Percentiles rank a stretch among this genome's conserved stretches.
phyloP scores from a whole-genome alignment of 306 rosid species.

The Albizia julibrissin region DNA sequence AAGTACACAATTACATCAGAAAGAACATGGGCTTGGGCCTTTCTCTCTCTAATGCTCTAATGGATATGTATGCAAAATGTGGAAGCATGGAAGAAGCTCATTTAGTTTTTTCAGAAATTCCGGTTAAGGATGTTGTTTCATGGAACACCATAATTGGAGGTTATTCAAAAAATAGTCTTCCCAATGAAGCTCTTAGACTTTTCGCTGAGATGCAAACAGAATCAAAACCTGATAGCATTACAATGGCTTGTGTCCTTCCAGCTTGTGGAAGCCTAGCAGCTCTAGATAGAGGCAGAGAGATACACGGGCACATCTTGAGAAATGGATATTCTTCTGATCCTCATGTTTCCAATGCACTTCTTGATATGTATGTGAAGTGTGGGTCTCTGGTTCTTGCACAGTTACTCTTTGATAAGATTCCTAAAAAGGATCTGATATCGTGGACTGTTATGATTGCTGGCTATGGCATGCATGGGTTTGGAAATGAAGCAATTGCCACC shows the following conservation, averaged over 20 bases:
- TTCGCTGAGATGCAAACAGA: constrained; percentile 55
- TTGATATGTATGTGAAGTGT: constrained; percentile 72
- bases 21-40: constrained; percentile 53
- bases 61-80: constrained; percentile 88
- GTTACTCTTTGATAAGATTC: constrained; percentile 51
- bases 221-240: constrained; percentile 52
- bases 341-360: constrained; percentile 59
- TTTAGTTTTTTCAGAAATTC: constrained; percentile 53
- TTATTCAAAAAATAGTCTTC: constrained; percentile 61
- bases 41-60: constrained; percentile 70
- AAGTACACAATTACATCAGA: constrained; percentile 54
- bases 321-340: constrained; percentile 48
- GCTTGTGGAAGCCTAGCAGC: constrained; percentile 80
- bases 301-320: constrained; percentile 60
- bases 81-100: constrained; percentile 77
- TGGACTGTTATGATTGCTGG: constrained; percentile 77
- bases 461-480: constrained; percentile 78
- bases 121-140: constrained; percentile 55
- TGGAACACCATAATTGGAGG: constrained; percentile 87
- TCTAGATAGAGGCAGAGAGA: constrained; percentile 64
- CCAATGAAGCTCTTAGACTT: constrained; percentile 59
- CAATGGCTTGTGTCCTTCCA: constrained; percentile 64
- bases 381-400: constrained; percentile 61
- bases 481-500: constrained; percentile 61
- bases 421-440: constrained; percentile 59